phyloP scores from a whole-genome alignment of 768 basidiomycete species.

The Mycena latifolia region DNA sequence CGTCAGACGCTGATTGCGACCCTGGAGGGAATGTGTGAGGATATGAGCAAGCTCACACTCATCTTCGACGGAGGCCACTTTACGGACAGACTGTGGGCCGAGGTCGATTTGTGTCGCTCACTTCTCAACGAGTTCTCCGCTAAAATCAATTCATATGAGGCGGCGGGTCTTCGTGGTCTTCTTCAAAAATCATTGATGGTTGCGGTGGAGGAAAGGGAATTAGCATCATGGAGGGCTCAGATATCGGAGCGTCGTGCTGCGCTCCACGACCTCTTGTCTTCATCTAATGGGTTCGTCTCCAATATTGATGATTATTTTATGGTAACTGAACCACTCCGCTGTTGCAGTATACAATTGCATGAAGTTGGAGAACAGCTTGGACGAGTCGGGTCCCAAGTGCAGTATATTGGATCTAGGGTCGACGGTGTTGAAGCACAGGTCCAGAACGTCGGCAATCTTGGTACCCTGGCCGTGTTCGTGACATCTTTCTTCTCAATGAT shows the following conservation, averaged over 20 bases:
- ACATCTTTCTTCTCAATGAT: background rate
- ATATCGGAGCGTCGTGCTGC: constrained; percentile 16
- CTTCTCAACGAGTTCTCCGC: constrained; percentile 8
- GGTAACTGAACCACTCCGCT: constrained; percentile 1
- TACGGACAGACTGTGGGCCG: constrained; percentile 9
- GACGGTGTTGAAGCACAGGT: background rate
- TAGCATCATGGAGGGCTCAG: constrained; percentile 11
- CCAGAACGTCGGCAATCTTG: background rate
- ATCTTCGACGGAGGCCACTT: constrained; percentile 4
- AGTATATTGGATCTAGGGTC: constrained; percentile 12
- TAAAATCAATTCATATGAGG: constrained; percentile 14
- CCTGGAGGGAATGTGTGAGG: constrained; percentile 1
- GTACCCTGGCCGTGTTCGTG: constrained; percentile 8
- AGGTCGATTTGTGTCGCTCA: constrained; percentile 17
- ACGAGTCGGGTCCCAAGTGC: constrained; percentile 18
- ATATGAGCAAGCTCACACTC: constrained; percentile 8
- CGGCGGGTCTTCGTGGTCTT: too few relatives aligned
- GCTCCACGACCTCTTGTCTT: constrained; percentile 10
- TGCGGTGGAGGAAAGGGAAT: constrained; percentile 12
- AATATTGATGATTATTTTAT: constrained; percentile 8
- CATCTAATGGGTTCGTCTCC: constrained; percentile 6
- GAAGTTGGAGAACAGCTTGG: constrained; percentile 17
- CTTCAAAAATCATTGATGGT: constrained; percentile 4
- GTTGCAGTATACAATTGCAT: constrained; percentile 14
- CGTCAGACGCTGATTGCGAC: constrained; percentile 11